phyloP scores from a whole-genome alignment of 140 eudicot genomes.

The Stevia rebaudiana region DNA sequence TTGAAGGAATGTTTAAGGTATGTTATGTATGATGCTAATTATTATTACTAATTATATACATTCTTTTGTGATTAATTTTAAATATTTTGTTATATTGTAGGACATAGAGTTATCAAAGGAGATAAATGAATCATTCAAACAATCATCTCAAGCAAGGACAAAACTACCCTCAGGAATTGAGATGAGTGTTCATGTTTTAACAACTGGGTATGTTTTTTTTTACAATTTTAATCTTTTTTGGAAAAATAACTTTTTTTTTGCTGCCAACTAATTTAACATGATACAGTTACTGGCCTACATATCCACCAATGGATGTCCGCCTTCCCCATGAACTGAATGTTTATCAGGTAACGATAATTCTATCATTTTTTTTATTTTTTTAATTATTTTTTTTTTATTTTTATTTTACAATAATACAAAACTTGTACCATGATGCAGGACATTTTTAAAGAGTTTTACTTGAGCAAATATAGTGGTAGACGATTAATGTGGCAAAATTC shows the following conservation, averaged over 20 bases:
- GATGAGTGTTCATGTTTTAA: conserved; percentile 93
- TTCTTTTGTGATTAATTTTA: not conserved
- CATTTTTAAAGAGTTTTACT: conserved; percentile 87
- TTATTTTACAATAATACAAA: conserved; percentile 11
- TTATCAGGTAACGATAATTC: conserved; percentile 61
- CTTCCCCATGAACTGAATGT: conserved; percentile 97
- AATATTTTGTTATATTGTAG: conserved; percentile 32
- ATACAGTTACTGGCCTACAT: conserved; percentile 98
- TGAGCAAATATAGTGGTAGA: conserved; percentile 91
- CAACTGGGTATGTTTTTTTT: conserved; percentile 71
- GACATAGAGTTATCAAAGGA: conserved; percentile 92
- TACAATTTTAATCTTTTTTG: not conserved
- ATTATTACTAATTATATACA: not conserved
- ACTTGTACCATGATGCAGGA: conserved; percentile 41
- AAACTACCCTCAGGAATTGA: conserved; percentile 97
- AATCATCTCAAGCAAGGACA: conserved; percentile 93
- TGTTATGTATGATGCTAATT: conserved; percentile 18
- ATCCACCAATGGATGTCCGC: conserved; percentile 99
- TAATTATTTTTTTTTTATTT: not conserved
- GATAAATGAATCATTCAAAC: conserved; percentile 92
- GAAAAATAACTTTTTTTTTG: not conserved
- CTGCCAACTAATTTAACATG: not conserved
- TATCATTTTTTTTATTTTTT: not conserved
- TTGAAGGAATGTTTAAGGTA: conserved; percentile 97
- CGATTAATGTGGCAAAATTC: conserved; percentile 99